Conservation (phyloP, 2,329 filamentous ascomycete genomes). For the Leptographium procerum region DNA sequence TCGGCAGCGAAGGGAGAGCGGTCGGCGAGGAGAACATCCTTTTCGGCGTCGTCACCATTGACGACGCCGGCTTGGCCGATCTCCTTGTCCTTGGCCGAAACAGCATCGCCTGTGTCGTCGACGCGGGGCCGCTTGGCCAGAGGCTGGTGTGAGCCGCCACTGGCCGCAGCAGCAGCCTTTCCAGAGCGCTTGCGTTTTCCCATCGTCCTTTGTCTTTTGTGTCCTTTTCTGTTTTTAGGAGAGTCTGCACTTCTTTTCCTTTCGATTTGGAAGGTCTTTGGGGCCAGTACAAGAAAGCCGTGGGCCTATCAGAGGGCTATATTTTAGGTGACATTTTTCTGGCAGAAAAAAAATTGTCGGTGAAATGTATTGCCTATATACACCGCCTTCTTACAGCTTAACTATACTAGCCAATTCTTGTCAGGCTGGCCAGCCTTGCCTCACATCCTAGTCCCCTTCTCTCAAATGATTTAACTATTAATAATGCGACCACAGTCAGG, state of each 20-base stretch:
- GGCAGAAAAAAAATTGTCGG: constrained; percentile 6
- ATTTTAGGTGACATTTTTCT: not conserved
- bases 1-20: constrained; percentile 40
- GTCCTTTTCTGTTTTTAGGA: not conserved
- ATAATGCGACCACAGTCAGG: too few relatives aligned
- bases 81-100: not conserved
- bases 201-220: constrained; percentile 1
- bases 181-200: constrained; percentile 11
- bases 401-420: not conserved
- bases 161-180: not conserved
- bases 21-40: constrained; percentile 15
- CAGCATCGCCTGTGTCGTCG: not conserved
- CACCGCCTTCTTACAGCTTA: constrained; percentile 1
- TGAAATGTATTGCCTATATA: not conserved
- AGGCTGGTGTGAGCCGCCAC: not conserved
- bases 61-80: not conserved
- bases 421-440: not conserved
- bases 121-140: constrained; percentile 9
- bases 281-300: not conserved
- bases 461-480: too few relatives aligned
- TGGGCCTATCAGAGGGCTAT: not conserved
- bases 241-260: not conserved
- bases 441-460: too few relatives aligned
- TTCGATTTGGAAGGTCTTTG: not conserved
- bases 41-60: not conserved